phyloP scores from a whole-genome alignment of 1,284 basidiomycete genomes.

The Coniferiporia weirii region DNA sequence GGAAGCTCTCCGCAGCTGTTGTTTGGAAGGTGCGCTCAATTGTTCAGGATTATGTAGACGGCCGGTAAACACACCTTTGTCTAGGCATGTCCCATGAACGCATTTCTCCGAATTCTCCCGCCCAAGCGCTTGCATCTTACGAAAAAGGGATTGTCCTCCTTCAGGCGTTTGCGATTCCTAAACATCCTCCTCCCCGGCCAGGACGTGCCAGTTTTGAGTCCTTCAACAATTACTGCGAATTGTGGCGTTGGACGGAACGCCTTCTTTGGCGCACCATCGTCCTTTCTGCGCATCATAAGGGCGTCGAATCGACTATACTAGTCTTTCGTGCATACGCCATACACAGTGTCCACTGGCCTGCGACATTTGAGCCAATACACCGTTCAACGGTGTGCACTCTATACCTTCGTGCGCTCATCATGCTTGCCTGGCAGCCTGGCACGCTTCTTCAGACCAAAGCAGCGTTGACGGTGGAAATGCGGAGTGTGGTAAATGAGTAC shows the following conservation, averaged over 20 bases:
- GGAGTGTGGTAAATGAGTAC: slow-evolving; percentile 64
- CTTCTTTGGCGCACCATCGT: slow-evolving; percentile 65
- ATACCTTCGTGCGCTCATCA: slow-evolving; percentile 66
- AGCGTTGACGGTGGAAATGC: slow-evolving; percentile 61
- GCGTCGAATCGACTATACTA: slow-evolving; percentile 45
- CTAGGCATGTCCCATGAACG: slow-evolving; percentile 28
- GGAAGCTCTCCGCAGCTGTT: slow-evolving; percentile 60
- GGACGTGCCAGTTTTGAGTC: slow-evolving; percentile 40
- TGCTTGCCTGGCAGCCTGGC: slow-evolving; percentile 36
- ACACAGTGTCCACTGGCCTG: slow-evolving; percentile 64
- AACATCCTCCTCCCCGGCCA: slow-evolving; percentile 26
- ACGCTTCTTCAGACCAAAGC: slow-evolving; percentile 33
- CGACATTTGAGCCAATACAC: slow-evolving; percentile 67
- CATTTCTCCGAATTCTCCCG: slow-evolving; percentile 19
- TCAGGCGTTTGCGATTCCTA: slow-evolving; percentile 28
- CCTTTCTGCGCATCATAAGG: slow-evolving; percentile 45
- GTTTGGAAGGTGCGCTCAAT: slow-evolving; percentile 53
- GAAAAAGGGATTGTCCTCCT: slow-evolving; percentile 45
- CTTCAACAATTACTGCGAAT: slow-evolving; percentile 61
- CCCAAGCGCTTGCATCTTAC: slow-evolving; percentile 23
- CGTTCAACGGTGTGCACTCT: slow-evolving; percentile 64
- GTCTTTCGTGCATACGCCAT: slow-evolving; percentile 57
- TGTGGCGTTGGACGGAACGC: slow-evolving; percentile 77
- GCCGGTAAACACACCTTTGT: not conserved
- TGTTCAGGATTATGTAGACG: not conserved